Percentiles rank a stretch among this genome's conserved stretches.
These are phyloP conservation scores for Nicotiana benthamiana DNA, from an alignment of 257 asterid genomes.

Conservation along the genomic window DNA sequence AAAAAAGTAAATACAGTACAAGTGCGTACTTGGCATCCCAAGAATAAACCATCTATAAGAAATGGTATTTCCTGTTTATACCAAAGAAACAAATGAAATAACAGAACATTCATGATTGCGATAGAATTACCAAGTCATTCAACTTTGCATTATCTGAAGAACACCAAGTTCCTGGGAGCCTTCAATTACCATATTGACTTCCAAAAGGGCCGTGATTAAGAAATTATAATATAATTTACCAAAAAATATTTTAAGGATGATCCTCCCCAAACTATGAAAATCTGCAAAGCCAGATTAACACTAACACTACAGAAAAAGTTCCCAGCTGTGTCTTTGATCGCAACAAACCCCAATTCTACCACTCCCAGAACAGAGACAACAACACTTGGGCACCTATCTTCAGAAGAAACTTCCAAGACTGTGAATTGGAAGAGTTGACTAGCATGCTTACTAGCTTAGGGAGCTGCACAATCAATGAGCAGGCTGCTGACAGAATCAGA, in stretches of 20 bases:
- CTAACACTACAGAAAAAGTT: background rate
- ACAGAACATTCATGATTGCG: background rate
- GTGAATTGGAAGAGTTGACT: background rate
- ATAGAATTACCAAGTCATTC: background rate
- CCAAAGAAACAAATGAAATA: background rate
- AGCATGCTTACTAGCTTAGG: background rate
- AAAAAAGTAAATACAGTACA: background rate
- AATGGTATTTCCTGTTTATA: background rate
- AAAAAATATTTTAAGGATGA: background rate
- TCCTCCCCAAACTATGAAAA: background rate
- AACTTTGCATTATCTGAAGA: background rate
- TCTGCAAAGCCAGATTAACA: background rate
- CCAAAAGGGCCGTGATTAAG: background rate
- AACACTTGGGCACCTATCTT: background rate
- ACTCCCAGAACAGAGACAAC: background rate
- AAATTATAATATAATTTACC: background rate
- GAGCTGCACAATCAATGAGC: background rate
- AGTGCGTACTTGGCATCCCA: background rate
- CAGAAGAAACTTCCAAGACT: background rate
- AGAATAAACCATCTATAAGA: background rate
- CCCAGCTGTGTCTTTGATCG: background rate
- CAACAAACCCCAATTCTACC: background rate
- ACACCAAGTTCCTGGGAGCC: background rate
- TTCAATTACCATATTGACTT: background rate
- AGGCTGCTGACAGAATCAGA: background rate